Evolutionary conservation across 169 alveolate genomes (phyloP).

Genomic region (Eimeria sp.): DNA sequence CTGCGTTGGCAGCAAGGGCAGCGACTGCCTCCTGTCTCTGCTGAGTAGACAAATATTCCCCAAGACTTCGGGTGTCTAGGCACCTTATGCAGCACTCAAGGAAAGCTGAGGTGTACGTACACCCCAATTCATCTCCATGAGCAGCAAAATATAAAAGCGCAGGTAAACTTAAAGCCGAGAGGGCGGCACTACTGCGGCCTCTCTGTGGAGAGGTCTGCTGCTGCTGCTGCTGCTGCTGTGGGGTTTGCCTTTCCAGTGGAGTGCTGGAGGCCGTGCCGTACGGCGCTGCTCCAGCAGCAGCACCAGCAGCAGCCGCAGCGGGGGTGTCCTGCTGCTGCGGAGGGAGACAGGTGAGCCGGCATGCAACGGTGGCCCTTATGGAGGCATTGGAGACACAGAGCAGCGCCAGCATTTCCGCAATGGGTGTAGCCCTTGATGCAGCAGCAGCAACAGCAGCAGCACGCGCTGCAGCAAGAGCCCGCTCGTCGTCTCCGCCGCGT

Average conservation of each 20-base stretch:
- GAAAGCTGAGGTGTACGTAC: slow-evolving; percentile 35
- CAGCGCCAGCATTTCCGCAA: slow-evolving; percentile 45
- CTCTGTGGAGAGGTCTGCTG: slow-evolving; percentile 28
- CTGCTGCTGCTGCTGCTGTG: slow-evolving; percentile 49
- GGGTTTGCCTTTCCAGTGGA: neutral
- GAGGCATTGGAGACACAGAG: neutral
- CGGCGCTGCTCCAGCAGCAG: neutral
- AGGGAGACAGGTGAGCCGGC: slow-evolving; percentile 4
- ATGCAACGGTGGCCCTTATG: neutral
- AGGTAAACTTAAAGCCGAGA: slow-evolving; percentile 25
- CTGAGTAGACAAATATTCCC: neutral
- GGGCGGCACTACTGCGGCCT: slow-evolving; percentile 71
- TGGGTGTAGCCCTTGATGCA: neutral
- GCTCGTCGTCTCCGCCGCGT: neutral
- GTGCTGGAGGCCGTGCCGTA: neutral
- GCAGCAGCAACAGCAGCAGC: neutral
- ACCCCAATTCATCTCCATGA: slow-evolving; percentile 12
- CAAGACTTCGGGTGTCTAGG: slow-evolving; percentile 7
- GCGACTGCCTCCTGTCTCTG: slow-evolving; percentile 22
- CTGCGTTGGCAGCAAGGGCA: slow-evolving; percentile 2
- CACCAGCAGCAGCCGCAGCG: slow-evolving; percentile 27
- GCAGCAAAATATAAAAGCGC: slow-evolving; percentile 36
- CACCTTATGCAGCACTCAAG: slow-evolving; percentile 48
- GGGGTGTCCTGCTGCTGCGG: slow-evolving; percentile 11
- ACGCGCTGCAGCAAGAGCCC: neutral